Conservation (phyloP, 192 early-diverging fungal species). For the Lobosporangium transversale region DNA sequence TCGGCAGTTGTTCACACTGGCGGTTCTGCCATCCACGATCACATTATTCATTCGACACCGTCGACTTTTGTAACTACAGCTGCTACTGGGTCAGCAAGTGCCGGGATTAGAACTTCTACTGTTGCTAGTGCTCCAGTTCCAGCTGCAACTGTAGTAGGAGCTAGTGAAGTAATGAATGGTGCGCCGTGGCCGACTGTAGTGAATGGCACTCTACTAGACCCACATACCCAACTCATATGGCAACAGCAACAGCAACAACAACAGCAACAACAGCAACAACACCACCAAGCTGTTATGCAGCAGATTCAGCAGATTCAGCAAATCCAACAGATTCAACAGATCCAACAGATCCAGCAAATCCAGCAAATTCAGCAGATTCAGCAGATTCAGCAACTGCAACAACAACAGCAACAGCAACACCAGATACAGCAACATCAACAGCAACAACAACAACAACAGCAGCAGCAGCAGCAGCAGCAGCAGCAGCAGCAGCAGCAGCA, state of each 20-base stretch:
- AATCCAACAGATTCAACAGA: slow-evolving; percentile 5
- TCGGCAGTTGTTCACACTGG: slow-evolving; percentile 13
- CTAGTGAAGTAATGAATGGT: background rate
- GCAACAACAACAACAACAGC: background rate
- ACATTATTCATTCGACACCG: slow-evolving; percentile 25
- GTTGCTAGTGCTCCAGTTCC: no score
- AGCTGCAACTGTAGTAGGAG: slow-evolving; percentile 1
- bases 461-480: slow-evolving; percentile 4
- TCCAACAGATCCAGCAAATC: slow-evolving; percentile 6
- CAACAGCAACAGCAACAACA: slow-evolving; percentile 15
- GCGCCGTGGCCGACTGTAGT: background rate
- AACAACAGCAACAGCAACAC: slow-evolving; percentile 1
- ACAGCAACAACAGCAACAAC: slow-evolving; percentile 10
- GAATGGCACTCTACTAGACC: background rate
- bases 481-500: background rate
- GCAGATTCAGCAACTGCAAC: background rate
- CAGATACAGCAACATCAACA: background rate
- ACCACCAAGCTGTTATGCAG: background rate
- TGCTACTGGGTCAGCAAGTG: no score
- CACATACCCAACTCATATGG: background rate
- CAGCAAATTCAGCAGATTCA: slow-evolving; percentile 1
- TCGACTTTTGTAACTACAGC: no score
- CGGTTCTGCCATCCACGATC: slow-evolving; percentile 36
- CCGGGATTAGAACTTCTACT: no score
- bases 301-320: background rate